Conservation (phyloP, 768 basidiomycete species). For the Termitomyces sp. region DNA sequence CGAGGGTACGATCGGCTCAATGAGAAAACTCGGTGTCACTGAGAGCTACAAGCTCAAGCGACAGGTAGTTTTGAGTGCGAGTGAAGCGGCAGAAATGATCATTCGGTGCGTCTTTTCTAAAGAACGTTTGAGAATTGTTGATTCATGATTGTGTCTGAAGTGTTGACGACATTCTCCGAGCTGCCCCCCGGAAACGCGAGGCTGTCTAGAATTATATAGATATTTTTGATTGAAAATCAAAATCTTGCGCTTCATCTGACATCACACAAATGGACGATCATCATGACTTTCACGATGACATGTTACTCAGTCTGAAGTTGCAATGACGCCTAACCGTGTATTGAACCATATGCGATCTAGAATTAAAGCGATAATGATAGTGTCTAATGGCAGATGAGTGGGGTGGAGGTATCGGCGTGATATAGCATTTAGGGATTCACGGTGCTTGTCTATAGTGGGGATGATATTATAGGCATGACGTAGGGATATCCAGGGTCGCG, state of each 20-base stretch:
- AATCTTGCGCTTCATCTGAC: too few relatives aligned
- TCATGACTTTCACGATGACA: too few relatives aligned
- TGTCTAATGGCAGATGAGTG: constrained; percentile 7
- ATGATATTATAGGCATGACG: constrained; percentile 4
- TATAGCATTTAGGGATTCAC: not conserved
- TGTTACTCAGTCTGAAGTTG: not conserved
- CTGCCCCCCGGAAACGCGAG: constrained; percentile 82
- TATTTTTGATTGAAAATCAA: not conserved
- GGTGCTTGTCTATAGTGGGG: constrained; percentile 5
- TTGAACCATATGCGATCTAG: not conserved
- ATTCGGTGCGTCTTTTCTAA: constrained; percentile 54
- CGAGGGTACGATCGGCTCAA: constrained; percentile 76
- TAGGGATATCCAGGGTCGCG: not conserved
- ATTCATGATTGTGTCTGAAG: constrained; percentile 27
- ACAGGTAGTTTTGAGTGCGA: constrained; percentile 91
- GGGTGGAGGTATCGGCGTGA: constrained; percentile 8
- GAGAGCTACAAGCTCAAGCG: constrained; percentile 98
- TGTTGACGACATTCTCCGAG: constrained; percentile 88
- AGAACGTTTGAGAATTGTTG: not conserved
- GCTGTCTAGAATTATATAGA: constrained; percentile 41
- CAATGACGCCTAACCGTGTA: not conserved
- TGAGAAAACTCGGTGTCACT: constrained; percentile 84
- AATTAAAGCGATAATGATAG: constrained; percentile 7
- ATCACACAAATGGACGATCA: too few relatives aligned
- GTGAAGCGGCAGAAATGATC: constrained; percentile 98